phyloP scores from a whole-genome alignment of 306 rosid species.

The Quillaja saponaria region DNA sequence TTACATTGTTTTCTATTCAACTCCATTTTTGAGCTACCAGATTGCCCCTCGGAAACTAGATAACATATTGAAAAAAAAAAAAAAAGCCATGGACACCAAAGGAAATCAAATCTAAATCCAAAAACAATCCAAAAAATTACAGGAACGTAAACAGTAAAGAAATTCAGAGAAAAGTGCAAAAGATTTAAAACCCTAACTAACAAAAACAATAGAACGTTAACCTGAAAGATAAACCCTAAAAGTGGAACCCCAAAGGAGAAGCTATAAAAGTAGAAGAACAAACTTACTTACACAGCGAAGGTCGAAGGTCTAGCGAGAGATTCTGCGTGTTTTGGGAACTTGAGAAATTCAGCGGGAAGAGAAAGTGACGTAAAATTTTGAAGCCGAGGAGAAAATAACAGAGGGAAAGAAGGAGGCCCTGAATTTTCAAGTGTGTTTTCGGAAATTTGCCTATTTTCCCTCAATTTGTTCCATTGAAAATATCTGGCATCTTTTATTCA shows the following conservation, averaged over 20 bases:
- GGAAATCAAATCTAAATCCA: not conserved
- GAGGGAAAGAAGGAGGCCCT: too few species aligned
- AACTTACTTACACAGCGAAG: conserved; percentile 31
- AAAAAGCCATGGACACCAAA: not conserved
- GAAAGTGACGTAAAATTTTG: not conserved
- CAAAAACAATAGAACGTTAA: not conserved
- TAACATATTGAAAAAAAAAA: conserved; percentile 13
- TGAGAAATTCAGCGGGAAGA: too few species aligned
- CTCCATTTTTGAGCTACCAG: not conserved
- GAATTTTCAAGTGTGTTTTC: too few species aligned
- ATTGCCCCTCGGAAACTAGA: not conserved
- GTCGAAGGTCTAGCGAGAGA: not conserved
- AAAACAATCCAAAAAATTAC: too few species aligned
- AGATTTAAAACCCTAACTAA: too few species aligned
- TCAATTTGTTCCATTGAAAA: too few species aligned
- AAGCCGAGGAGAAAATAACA: not conserved
- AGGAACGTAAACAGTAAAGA: not conserved
- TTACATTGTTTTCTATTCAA: not conserved
- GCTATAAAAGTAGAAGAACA: too few species aligned
- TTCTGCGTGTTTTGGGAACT: too few species aligned
- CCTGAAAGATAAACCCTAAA: not conserved
- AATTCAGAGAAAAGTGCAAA: too few species aligned
- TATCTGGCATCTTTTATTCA: too few species aligned
- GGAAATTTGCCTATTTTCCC: too few species aligned
- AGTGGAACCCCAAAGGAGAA: not conserved